Base-by-base conservation (phyloP, 2,329 filamentous ascomycete species). In the Neocatenulostroma microsporum region DNA sequence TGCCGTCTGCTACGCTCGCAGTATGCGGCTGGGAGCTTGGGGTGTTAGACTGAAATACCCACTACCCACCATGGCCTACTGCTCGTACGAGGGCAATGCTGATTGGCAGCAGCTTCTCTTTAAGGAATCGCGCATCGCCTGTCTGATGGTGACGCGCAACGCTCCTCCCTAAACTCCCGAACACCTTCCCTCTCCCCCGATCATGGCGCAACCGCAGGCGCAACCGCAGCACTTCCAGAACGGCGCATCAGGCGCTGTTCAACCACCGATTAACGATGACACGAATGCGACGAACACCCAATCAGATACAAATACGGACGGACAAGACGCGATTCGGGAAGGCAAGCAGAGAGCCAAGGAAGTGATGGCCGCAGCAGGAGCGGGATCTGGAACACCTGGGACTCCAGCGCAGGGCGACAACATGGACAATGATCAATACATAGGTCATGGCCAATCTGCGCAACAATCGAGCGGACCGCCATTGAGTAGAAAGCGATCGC, bases 271-370 rank as follows among this genome's bases (percentile, higher is more conserved):
- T 39, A 45, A 29, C 37, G 46, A 49, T 39, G 34, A 19, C 36
- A 36, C 37, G 9, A 30, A 39, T 28, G 30, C 42, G 24, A 38
- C 39, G 21, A 42, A 40, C 37, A 43, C 43, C 19, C 44, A 50
- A 15, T 28, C 33, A 10, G 42, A 36, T 30, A 28, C 43, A 11
- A 47, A 44, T 14, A 33, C 45, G 11, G 48, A 56, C 37, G 44
- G 46, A 25, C 55, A 53, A 48, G 66, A 71, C 57, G 56, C 63
- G 36, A 74, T 78, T 38, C 64, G 67, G 36, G 72, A 76, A 56
- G 71, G 70, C 36, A 79, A 79, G 51, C 70, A 76, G 51, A 74
- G 70, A 55, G 73, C 74, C 31, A 76, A 73, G 57, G 72, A 73
- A 25, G 64, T 75, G 35, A 64, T 78, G 53, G 71, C 68, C 25